A percentile compares a stretch with the other conserved stretches of the same genome.
These are phyloP conservation scores for Diplodia sapinea DNA, from an alignment of 2,329 filamentous ascomycete species.

Conservation along the genomic window DNA sequence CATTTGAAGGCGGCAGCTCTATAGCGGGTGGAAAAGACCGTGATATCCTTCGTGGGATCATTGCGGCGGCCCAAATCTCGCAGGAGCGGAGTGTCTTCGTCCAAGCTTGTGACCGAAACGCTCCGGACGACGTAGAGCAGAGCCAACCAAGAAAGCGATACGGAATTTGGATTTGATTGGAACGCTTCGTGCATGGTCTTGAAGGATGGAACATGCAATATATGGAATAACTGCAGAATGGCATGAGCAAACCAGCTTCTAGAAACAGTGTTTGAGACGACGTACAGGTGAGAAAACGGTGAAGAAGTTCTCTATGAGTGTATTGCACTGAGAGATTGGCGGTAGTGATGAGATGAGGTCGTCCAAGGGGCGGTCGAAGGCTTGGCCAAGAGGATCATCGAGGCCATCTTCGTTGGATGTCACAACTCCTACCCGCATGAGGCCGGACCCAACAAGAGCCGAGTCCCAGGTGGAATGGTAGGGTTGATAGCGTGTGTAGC, in stretches of 20 bases:
- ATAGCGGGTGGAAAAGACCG: conserved; percentile 37
- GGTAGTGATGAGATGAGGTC: background rate
- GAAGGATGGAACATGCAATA: background rate
- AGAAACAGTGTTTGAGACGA: background rate
- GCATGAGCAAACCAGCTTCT: background rate
- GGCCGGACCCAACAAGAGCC: background rate
- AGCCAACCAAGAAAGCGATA: background rate
- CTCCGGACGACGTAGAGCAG: background rate
- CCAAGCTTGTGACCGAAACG: background rate
- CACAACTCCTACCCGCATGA: background rate
- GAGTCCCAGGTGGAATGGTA: background rate
- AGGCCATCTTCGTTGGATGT: background rate
- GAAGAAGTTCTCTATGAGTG: conserved; percentile 18
- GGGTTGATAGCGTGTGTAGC: background rate
- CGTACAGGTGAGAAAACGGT: conserved; percentile 4
- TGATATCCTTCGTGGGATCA: background rate
- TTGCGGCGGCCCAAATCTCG: background rate
- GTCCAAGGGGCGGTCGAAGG: background rate
- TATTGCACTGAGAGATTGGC: background rate
- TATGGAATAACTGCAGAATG: background rate
- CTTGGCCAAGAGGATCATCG: background rate
- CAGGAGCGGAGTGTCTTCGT: background rate
- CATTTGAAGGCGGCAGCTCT: conserved; percentile 47
- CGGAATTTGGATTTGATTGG: background rate
- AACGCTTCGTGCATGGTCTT: background rate